phyloP scores from a whole-genome alignment of 495 filamentous ascomycete species.

The Baudoinia panamericana region DNA sequence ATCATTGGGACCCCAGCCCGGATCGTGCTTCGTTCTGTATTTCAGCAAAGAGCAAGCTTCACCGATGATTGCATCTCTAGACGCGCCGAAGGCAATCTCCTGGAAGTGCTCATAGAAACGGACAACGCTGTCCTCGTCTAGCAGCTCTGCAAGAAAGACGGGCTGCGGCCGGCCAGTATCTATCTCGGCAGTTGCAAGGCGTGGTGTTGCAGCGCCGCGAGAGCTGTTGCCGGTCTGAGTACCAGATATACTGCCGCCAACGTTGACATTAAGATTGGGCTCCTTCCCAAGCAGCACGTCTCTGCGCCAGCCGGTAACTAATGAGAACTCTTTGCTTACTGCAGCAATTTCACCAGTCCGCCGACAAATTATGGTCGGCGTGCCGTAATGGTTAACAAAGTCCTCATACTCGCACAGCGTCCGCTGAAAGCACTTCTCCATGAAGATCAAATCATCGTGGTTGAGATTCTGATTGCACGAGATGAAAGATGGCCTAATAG shows the following conservation, averaged over 20 bases:
- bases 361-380: conserved; percentile 80
- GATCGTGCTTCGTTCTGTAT: conserved; percentile 65
- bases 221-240: conserved; percentile 22
- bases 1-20: conserved; percentile 28
- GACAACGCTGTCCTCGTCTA: conserved; percentile 86
- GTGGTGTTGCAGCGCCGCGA: conserved; percentile 39
- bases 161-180: conserved; percentile 42
- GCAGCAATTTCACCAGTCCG: conserved; percentile 86
- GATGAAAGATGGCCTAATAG: conserved; percentile 86
- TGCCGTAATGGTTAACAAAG: conserved; percentile 72
- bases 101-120: conserved; percentile 96
- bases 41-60: conserved; percentile 78
- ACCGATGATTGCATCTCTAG: conserved; percentile 60
- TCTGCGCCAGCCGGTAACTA: conserved; percentile 88
- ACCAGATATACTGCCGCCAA: conserved; percentile 31
- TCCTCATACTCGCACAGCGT: conserved; percentile 85
- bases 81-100: conserved; percentile 77
- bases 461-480: conserved; percentile 72
- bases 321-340: conserved; percentile 86
- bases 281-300: conserved; percentile 80
- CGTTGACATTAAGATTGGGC: conserved; percentile 80
- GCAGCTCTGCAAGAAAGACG: conserved; percentile 78
- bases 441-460: conserved; percentile 79
- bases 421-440: conserved; percentile 93
- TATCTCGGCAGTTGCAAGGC: conserved; percentile 16